Evolutionary conservation across 1,284 basidiomycete species (phyloP), one percentile per base, ranked within the genome.

Genomic region (Cryptococcus sp.): DNA sequence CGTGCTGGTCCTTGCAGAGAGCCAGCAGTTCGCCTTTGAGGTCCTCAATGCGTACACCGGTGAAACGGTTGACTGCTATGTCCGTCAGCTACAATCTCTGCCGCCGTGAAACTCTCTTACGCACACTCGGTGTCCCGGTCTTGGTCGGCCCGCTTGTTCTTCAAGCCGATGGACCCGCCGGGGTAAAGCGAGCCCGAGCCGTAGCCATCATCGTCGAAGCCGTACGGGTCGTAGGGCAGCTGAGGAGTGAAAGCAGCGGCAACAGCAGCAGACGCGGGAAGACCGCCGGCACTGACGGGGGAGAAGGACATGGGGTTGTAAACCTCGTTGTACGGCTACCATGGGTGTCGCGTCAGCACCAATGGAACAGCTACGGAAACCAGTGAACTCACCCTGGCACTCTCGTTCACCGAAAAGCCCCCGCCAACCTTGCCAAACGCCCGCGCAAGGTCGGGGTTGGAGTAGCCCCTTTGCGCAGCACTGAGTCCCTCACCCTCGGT

Each of bases 1-100:
- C 96, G 77, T 98, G 96, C 79, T 98, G 96, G 77, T 98, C 96
- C 78, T 98, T 98, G 84, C 94, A 98, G 33, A 98, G 79, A 15
- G 85, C 82, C 28, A 93, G 86, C 65, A 98, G 94, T 77, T 98
- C 91, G 61, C 95, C 95, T 66, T 89, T 86, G 46, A 99, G 81
- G 71, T 99, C 96, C 75, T 99, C 96, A 54, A 98, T 82, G 50
- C 92, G 87, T 45, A 92, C 95, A 28, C 92, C 91, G 24, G 93
- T 86, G 76, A 96, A 97, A 11, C 93, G 86, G 79, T 97, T 97
- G 77, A 94, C 90, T 91, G 59, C 11, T 24, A 43, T 53, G 50
- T 33, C 35, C 50, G 47, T 42, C 12, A 0, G 49, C 49, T 16
- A 54, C 20, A 35, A 46, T n/a, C 23, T 36, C n/a, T 13, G 46